phyloP scores from a whole-genome alignment of 1,284 basidiomycete genomes.

The Butyriboletus appendiculatus region DNA sequence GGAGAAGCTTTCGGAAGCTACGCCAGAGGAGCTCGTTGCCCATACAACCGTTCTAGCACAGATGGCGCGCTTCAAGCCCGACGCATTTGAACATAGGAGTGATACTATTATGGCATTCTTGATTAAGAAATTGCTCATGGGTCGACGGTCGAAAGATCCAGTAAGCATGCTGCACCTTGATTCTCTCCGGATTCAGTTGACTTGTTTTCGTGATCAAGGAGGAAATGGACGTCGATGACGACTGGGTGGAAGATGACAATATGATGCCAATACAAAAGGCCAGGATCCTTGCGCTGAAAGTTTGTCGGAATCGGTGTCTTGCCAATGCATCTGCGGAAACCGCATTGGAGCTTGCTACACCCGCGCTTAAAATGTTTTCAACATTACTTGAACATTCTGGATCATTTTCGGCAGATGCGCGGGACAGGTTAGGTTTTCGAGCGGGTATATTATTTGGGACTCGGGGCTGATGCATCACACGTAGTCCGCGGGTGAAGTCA shows the following conservation, averaged over 20 bases:
- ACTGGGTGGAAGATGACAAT: constrained; percentile 75
- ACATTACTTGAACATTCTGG: constrained; percentile 69
- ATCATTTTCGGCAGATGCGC: constrained; percentile 54
- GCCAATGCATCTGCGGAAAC: constrained; percentile 61
- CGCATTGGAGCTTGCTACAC: constrained; percentile 66
- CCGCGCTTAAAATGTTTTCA: constrained; percentile 75
- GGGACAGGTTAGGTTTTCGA: constrained; percentile 61
- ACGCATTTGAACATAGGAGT: constrained; percentile 76
- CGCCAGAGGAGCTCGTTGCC: constrained; percentile 60
- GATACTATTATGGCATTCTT: constrained; percentile 74
- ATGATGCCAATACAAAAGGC: constrained; percentile 59
- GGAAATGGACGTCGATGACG: constrained; percentile 59
- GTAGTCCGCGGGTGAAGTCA: constrained; percentile 60
- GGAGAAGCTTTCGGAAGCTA: constrained; percentile 49
- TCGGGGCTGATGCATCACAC: constrained; percentile 12
- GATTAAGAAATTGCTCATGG: constrained; percentile 72
- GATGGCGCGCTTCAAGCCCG: constrained; percentile 67
- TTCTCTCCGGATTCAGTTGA: constrained; percentile 1
- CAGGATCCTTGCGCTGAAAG: constrained; percentile 75
- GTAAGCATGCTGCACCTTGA: constrained; percentile 37
- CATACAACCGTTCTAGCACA: constrained; percentile 76
- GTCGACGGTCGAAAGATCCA: constrained; percentile 46
- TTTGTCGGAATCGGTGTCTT: constrained; percentile 78
- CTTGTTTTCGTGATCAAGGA: constrained; percentile 27
- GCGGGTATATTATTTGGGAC: background rate